Base-by-base conservation (phyloP, 78 protist genomes). In the Planoprotostelium fungivorum region DNA sequence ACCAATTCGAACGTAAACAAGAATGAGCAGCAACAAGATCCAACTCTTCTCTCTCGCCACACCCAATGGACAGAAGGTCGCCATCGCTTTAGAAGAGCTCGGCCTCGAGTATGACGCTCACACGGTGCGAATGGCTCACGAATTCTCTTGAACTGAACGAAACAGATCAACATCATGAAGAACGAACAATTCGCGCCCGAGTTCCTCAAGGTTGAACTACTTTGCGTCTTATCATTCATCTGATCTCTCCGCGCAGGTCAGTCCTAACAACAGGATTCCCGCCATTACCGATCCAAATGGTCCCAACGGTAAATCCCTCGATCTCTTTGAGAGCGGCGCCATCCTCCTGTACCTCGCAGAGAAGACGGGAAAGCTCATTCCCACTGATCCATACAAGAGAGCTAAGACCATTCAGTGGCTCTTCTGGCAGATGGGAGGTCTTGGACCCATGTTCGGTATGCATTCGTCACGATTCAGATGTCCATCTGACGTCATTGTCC, bases 341-440 rank as follows among this genome's bases (percentile, higher is more conserved):
- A 96, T 96, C 83, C 35, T 94, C 35, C 23, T 94, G 38, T 93
- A 96, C 51, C 91, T 96, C 36, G 98, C 98, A 0, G 98, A 94
- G 89, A 94, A 96, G 90, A 35, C 1, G 37, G 86, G 37, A 86
- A 63, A 84, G 86, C 90, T 96, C 87, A 37, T 94, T 28, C 94
- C 96, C 38, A 38, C 23, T 10, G 95, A 94, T n/a, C 88, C 91
- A 0, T 5, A 34, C n/a, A 1, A 1, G 83, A 37, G 94, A 1
- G 31, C 88, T 0, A 94, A 96, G 90, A 0, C 23, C 34, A 87
- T 96, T 37, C 1, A 91, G 29, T 96, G 98, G 98, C 29, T 95
- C 83, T 63, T 96, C n/a, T 96, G 93, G 94, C 97, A 95, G 90
- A 88, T 95, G 93, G 95, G 92, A 1, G 87, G 92, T n/a, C 63